Conservation (phyloP, 2,329 filamentous ascomycete species). For the Aschersonia sp. region DNA sequence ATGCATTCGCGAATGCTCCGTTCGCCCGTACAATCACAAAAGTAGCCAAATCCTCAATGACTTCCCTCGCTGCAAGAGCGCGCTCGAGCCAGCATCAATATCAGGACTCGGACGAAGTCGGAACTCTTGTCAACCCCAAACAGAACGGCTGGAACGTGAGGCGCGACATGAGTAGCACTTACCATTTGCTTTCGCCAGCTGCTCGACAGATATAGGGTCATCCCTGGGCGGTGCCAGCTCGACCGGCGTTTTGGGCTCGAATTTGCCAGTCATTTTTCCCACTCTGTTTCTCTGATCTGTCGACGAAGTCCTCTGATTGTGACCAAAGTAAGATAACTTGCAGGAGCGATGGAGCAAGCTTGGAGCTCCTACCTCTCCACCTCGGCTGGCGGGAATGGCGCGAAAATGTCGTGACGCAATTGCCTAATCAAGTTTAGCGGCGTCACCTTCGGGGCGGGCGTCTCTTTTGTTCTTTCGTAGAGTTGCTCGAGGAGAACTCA, state of each 20-base stretch:
- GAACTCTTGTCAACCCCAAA: not conserved
- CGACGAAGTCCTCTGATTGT: not conserved
- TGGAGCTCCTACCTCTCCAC: conserved; percentile 1
- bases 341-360: not conserved
- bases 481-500: too few species aligned
- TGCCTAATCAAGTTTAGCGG: conserved; percentile 6
- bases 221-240: conserved; percentile 72
- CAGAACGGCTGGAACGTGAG: not conserved
- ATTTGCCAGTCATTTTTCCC: conserved; percentile 43
- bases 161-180: conserved; percentile 15
- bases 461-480: too few species aligned
- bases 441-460: not conserved
- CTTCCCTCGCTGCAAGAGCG: too few species aligned
- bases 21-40: too few species aligned
- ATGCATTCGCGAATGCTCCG: too few species aligned
- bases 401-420: conserved; percentile 4
- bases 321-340: not conserved
- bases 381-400: not conserved
- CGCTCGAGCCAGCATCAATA: too few species aligned
- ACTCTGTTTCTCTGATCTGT: not conserved
- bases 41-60: too few species aligned
- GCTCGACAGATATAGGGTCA: conserved; percentile 68
- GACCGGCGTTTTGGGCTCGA: conserved; percentile 66
- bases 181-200: conserved; percentile 76
- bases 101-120: not conserved